Evolutionary conservation across 2,329 filamentous ascomycete species (phyloP).

Genomic region (Sclerotinia glacialis): DNA sequence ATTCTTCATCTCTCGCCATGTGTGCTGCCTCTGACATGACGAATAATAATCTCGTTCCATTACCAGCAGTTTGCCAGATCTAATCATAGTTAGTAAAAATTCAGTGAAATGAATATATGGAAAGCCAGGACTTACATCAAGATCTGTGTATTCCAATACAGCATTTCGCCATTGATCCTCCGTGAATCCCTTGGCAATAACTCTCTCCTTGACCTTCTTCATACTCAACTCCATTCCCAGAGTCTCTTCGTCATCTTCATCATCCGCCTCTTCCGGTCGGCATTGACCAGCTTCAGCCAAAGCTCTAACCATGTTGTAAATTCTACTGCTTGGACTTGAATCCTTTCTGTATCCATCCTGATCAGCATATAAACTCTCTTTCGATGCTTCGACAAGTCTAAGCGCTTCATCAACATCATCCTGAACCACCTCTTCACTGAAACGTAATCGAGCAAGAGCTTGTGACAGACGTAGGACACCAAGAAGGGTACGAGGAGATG

Average conservation of each 20-base stretch:
- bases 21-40: constrained; percentile 56
- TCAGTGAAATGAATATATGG: constrained; percentile 28
- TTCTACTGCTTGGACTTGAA: constrained; percentile 80
- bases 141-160: constrained; percentile 81
- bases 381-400: constrained; percentile 86
- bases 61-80: constrained; percentile 76
- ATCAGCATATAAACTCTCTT: constrained; percentile 81
- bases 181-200: constrained; percentile 95
- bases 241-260: constrained; percentile 65
- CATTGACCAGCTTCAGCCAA: constrained; percentile 79
- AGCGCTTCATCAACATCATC: constrained; percentile 96
- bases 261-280: constrained; percentile 45
- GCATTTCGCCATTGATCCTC: constrained; percentile 85
- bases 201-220: constrained; percentile 82
- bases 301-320: constrained; percentile 89
- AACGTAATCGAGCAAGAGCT: constrained; percentile 86
- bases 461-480: constrained; percentile 91
- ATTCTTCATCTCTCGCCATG: constrained; percentile 36
- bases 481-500: constrained; percentile 87
- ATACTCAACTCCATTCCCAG: constrained; percentile 74
- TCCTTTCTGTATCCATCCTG: constrained; percentile 58
- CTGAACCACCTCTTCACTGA: constrained; percentile 77
- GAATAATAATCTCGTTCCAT: constrained; percentile 69
- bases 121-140: constrained; percentile 70
- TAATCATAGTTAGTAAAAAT: constrained; percentile 38